Base-by-base conservation (phyloP, 2,329 filamentous ascomycete species). In the Colletotrichum limetticola region DNA sequence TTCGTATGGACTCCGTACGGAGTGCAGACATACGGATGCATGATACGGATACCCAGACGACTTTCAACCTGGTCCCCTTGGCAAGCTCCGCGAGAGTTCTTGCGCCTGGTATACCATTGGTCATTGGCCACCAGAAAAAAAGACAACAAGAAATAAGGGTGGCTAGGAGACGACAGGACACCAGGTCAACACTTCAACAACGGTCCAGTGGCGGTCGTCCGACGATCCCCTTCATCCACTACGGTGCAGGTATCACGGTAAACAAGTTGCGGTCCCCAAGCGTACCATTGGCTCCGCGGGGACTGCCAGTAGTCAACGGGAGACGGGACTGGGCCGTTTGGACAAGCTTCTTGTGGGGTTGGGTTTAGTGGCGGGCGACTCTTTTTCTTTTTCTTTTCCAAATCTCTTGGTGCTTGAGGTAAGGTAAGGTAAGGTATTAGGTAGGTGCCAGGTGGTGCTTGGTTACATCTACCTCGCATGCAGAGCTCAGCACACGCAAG, bases 341-440 rank as follows among this genome's bases (percentile, higher is more conserved):
- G 70, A 72, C 70, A 72, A 70, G 70, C 66, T 70, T 70, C 69
- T 19, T 65, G 70, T 72, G 66, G 66, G 66, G 69, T 52, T 42
- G 30, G 26, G 6, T 14, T 32, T 37, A 30, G 32, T 70, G 59
- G 70, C 59, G 53, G 53, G 22, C 11, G 42, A 46, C 28, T 32
- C 19, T 11, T 52, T 6, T 22, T 24, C 22, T 42, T 8, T 42
- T 42, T 5, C 12, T 12, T 9, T 9, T 5, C 26, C 26, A 26
- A 5, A 11, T 14, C 2, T 42, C 37, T 42, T 42, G 37, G 37
- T 42, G 37, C 37, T 42, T 19, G 37, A 42, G 37, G 1, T 42
- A 12, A 42, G 37, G 16, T 42, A 42, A 42, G 35, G 35, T 16
- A 42, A 42, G 37, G 37, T 42, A 42, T 42, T 42, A 42, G 37